A percentile compares a stretch with the other conserved stretches of the same genome.
Conservation (phyloP, 78 protist species). For the Protostelium mycophagum region DNA sequence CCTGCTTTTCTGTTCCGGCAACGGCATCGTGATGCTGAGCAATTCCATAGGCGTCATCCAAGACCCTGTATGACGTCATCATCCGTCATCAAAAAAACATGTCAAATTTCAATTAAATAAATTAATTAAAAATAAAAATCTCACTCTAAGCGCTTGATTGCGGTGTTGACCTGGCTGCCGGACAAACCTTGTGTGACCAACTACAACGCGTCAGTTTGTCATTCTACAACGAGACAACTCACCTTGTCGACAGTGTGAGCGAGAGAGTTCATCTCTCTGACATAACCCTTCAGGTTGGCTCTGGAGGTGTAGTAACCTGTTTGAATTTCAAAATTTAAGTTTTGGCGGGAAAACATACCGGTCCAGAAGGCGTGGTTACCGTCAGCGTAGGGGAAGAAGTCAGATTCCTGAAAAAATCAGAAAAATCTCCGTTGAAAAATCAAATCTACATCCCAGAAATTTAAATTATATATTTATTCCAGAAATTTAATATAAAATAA, state of each 20-base stretch:
- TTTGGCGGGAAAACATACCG: slow-evolving; percentile 75
- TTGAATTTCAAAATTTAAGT: background rate
- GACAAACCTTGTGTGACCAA: too few relatives aligned
- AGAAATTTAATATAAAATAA: too few relatives aligned
- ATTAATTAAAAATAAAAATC: too few relatives aligned
- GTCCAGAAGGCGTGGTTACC: slow-evolving; percentile 80
- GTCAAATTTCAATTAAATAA: too few relatives aligned
- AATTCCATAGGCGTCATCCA: slow-evolving; percentile 62
- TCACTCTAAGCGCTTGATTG: background rate
- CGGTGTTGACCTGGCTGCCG: background rate
- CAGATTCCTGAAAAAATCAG: slow-evolving; percentile 34
- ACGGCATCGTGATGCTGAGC: slow-evolving; percentile 89
- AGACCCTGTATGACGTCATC: background rate
- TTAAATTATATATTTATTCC: too few relatives aligned
- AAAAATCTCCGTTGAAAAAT: too few relatives aligned
- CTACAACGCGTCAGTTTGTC: too few relatives aligned
- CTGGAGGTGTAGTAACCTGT: slow-evolving; percentile 30
- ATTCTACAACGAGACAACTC: background rate
- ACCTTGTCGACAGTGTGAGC: slow-evolving; percentile 50
- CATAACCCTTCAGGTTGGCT: slow-evolving; percentile 67
- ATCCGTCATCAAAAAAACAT: background rate
- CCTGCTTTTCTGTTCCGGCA: slow-evolving; percentile 78
- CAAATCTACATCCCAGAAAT: too few relatives aligned
- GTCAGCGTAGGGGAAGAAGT: slow-evolving; percentile 89
- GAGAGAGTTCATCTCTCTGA: slow-evolving; percentile 20